These are phyloP conservation scores for Cercospora sp. DNA, from an alignment of 2,329 filamentous ascomycete species.

Conservation along the genomic window DNA sequence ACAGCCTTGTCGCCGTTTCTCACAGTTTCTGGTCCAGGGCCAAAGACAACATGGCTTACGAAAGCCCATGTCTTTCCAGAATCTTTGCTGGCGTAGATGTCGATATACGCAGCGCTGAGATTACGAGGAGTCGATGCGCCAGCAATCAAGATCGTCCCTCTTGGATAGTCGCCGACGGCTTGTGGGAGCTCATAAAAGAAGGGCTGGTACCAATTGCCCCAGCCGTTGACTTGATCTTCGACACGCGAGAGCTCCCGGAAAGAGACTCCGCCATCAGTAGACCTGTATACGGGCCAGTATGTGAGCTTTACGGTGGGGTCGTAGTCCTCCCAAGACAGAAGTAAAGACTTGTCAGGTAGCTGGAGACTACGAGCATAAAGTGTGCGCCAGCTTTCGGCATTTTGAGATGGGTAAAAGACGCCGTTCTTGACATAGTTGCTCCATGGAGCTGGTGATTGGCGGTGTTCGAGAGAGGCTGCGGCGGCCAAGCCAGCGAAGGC, in stretches of 20 bases:
- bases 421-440: neutral
- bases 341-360: conserved; percentile 44
- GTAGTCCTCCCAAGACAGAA: conserved; percentile 59
- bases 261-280: conserved; percentile 49
- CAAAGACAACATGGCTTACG: conserved; percentile 64
- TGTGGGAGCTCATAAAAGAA: conserved; percentile 64
- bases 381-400: conserved; percentile 36
- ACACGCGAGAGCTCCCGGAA: conserved; percentile 66
- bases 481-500: neutral
- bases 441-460: neutral
- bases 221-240: conserved; percentile 62
- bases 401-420: neutral
- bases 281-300: conserved; percentile 51
- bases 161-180: conserved; percentile 57
- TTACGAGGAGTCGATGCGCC: conserved; percentile 62
- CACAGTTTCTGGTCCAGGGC: conserved; percentile 33
- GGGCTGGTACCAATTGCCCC: conserved; percentile 69
- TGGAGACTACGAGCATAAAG: conserved; percentile 55
- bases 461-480: neutral
- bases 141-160: conserved; percentile 63
- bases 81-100: conserved; percentile 66
- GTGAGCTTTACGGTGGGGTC: conserved; percentile 45
- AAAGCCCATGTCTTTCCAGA: conserved; percentile 64
- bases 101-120: conserved; percentile 65
- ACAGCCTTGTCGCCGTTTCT: neutral